Conservation (phyloP, 2,329 filamentous ascomycete species). For the Whalleya microplaca region DNA sequence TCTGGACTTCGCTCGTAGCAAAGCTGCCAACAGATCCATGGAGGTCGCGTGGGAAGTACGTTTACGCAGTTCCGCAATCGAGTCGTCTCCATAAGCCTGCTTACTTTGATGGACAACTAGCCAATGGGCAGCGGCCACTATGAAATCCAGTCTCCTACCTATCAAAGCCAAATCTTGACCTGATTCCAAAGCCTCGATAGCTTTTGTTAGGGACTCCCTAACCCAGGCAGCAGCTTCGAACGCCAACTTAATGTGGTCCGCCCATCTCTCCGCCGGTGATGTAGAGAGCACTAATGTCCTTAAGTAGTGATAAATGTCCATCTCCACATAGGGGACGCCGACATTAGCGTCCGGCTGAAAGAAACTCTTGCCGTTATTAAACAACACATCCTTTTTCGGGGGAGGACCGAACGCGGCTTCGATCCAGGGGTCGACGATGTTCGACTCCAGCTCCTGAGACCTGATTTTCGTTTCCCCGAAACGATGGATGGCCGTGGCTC, state of each 20-base stretch:
- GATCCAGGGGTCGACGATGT: conserved; percentile 6
- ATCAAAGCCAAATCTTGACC: conserved; percentile 1
- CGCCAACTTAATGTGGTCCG: conserved; percentile 3
- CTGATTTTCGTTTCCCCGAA: conserved; percentile 35
- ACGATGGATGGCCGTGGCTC: conserved; percentile 53
- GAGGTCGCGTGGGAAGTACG: conserved; percentile 5
- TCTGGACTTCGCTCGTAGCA: conserved; percentile 4
- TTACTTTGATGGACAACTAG: not conserved
- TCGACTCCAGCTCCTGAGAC: conserved; percentile 1
- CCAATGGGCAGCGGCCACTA: conserved; percentile 20
- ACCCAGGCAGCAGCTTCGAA: conserved; percentile 21
- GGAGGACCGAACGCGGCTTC: no score
- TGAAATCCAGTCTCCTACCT: conserved; percentile 8
- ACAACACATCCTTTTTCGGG: no score
- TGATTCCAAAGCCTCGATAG: conserved; percentile 8
- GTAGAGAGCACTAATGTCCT: conserved; percentile 6
- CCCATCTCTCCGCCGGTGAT: not conserved
- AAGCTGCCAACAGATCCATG: conserved; percentile 1
- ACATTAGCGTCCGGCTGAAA: no score
- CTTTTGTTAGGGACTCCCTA: conserved; percentile 7
- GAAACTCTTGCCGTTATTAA: no score
- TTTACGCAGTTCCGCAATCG: conserved; percentile 8
- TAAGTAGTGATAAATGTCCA: conserved; percentile 5
- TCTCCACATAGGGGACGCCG: no score
- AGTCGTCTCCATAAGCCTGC: conserved; percentile 7